Percentiles rank a stretch among this genome's conserved stretches.
phyloP scores from a whole-genome alignment of 352 stramenopile genomes.

The Pythium dissimile region DNA sequence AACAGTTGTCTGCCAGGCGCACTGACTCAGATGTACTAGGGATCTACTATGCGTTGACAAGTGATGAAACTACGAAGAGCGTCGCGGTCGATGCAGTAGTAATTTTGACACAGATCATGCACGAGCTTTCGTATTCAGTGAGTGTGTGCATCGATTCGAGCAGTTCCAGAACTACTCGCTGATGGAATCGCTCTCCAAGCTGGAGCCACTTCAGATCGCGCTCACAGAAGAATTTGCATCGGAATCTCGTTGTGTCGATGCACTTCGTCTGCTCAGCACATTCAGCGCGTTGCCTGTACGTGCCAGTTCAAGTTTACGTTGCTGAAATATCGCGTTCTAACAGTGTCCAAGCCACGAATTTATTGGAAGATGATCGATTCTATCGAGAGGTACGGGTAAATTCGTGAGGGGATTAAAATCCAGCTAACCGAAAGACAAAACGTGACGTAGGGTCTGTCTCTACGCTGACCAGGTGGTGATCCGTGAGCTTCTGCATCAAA shows the following conservation, averaged over 20 bases:
- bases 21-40: no score
- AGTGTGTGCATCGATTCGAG: no score
- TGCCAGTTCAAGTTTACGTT: no score
- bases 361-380: slow-evolving; percentile 5
- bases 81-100: neutral
- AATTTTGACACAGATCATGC: slow-evolving; percentile 1
- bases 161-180: no score
- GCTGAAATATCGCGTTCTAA: no score
- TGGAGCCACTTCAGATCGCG: slow-evolving; percentile 10
- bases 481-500: slow-evolving; percentile 2
- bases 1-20: no score
- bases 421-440: neutral
- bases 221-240: slow-evolving; percentile 8
- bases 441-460: neutral
- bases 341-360: slow-evolving; percentile 3
- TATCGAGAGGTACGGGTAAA: slow-evolving; percentile 11
- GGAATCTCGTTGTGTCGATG: slow-evolving; percentile 1
- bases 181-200: no score
- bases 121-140: neutral
- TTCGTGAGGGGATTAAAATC: neutral
- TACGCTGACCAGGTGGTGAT: neutral
- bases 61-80: neutral
- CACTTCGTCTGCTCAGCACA: slow-evolving; percentile 14
- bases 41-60: slow-evolving; percentile 18
- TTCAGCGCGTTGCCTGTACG: no score